A percentile compares a stretch with the other conserved stretches of the same genome.
phyloP scores from a whole-genome alignment of 23 red algal genomes.

The Gracilaria vermiculophylla region DNA sequence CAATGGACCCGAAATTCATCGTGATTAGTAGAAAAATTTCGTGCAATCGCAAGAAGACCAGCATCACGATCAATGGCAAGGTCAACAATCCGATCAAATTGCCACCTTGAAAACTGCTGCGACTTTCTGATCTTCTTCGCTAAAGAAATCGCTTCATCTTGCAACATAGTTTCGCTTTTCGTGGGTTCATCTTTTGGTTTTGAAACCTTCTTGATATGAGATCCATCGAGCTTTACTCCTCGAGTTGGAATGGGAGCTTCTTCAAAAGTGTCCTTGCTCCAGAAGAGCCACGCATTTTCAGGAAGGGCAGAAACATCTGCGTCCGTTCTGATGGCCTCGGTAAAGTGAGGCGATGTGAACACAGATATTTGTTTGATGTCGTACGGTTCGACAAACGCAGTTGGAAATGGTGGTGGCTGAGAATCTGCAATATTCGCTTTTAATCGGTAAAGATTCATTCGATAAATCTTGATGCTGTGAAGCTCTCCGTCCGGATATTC shows the following conservation, averaged over 20 bases:
- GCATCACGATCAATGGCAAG: slow-evolving; percentile 81
- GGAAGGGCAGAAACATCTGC: slow-evolving; percentile 79
- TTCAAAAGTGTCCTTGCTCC: slow-evolving; percentile 74
- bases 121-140: slow-evolving; percentile 35
- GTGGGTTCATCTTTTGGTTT: not conserved
- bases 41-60: slow-evolving; percentile 63
- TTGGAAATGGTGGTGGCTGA: slow-evolving; percentile 92
- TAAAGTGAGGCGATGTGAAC: slow-evolving; percentile 86
- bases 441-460: slow-evolving; percentile 67
- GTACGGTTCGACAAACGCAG: slow-evolving; percentile 74
- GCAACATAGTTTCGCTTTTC: slow-evolving; percentile 13
- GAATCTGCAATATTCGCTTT: slow-evolving; percentile 68
- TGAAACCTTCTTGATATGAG: slow-evolving; percentile 23
- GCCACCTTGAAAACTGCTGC: slow-evolving; percentile 50
- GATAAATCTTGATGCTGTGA: slow-evolving; percentile 76
- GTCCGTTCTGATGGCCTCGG: slow-evolving; percentile 80
- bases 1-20: slow-evolving; percentile 70
- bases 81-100: slow-evolving; percentile 90
- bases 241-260: slow-evolving; percentile 79
- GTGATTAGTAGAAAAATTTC: slow-evolving; percentile 73
- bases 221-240: slow-evolving; percentile 87
- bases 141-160: slow-evolving; percentile 60
- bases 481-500: slow-evolving; percentile 97
- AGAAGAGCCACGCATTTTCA: slow-evolving; percentile 90
- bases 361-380: slow-evolving; percentile 90